Percentiles rank a stretch among this genome's conserved stretches.
Conservation (phyloP, 2,329 filamentous ascomycete species). For the Fusarium nurragi region DNA sequence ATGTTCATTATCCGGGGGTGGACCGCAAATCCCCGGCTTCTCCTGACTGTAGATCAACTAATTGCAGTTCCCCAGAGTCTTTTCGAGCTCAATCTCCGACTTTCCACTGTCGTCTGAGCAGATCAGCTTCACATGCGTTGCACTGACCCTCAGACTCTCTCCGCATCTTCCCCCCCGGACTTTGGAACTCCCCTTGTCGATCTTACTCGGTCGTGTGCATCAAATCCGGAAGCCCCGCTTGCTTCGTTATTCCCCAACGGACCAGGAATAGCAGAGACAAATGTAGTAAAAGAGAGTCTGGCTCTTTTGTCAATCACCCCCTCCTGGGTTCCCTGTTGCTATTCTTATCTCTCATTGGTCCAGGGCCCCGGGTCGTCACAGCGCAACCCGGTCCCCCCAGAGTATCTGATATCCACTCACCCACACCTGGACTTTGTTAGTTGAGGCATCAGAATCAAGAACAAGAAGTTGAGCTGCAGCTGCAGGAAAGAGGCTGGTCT, state of each 20-base stretch:
- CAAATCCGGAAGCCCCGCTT: constrained; percentile 39
- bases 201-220: constrained; percentile 40
- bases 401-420: constrained; percentile 5
- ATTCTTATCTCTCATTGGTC: constrained; percentile 27
- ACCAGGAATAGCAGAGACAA: not conserved
- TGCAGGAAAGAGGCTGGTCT: constrained; percentile 21
- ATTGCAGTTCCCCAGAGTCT: not conserved
- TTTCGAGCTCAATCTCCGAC: constrained; percentile 14
- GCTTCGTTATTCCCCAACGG: constrained; percentile 1
- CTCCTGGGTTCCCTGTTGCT: constrained; percentile 17
- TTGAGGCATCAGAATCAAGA: constrained; percentile 14
- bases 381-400: constrained; percentile 22
- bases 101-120: not conserved
- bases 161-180: constrained; percentile 28
- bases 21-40: too few species aligned
- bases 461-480: constrained; percentile 18
- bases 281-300: not conserved
- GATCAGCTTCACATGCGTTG: constrained; percentile 16
- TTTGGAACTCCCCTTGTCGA: constrained; percentile 30
- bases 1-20: constrained; percentile 21
- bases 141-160: constrained; percentile 1
- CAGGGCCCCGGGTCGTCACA: constrained; percentile 35
- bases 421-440: constrained; percentile 6
- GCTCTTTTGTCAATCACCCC: constrained; percentile 17
- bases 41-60: not conserved